Conservation (phyloP, 352 stramenopile genomes). For the Globisporangium abappressorium region DNA sequence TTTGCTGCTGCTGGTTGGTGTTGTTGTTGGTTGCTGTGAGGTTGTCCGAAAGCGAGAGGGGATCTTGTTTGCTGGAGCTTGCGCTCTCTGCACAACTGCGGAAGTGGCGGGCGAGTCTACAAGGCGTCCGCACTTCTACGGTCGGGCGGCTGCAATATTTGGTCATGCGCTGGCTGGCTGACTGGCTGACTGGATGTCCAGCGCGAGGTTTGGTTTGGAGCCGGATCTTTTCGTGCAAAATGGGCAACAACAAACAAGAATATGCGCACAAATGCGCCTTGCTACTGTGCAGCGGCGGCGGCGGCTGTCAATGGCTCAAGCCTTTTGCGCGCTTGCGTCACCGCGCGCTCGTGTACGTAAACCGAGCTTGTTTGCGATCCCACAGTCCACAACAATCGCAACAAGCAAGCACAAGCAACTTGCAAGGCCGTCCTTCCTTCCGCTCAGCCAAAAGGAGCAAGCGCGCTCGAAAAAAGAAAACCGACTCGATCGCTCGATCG, state of each 20-base stretch:
- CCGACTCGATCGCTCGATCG: conserved; percentile 7
- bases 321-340: background rate
- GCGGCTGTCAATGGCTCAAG: conserved; percentile 9
- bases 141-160: background rate
- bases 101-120: background rate
- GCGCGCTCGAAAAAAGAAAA: conserved; percentile 16
- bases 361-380: conserved; percentile 6
- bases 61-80: background rate
- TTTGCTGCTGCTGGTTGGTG: background rate
- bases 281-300: too few relatives aligned
- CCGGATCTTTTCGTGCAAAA: conserved; percentile 10
- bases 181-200: conserved; percentile 2
- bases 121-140: conserved; percentile 4
- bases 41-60: background rate
- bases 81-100: conserved; percentile 2
- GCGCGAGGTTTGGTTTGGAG: background rate
- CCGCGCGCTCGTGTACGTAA: background rate
- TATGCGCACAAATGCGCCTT: background rate
- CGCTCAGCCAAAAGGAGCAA: background rate
- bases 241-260: background rate
- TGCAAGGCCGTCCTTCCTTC: background rate
- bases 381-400: background rate
- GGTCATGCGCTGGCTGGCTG: background rate
- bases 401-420: background rate
- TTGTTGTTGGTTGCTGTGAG: background rate